Conservation (phyloP, 257 asterid species). For the Lantana camara region DNA sequence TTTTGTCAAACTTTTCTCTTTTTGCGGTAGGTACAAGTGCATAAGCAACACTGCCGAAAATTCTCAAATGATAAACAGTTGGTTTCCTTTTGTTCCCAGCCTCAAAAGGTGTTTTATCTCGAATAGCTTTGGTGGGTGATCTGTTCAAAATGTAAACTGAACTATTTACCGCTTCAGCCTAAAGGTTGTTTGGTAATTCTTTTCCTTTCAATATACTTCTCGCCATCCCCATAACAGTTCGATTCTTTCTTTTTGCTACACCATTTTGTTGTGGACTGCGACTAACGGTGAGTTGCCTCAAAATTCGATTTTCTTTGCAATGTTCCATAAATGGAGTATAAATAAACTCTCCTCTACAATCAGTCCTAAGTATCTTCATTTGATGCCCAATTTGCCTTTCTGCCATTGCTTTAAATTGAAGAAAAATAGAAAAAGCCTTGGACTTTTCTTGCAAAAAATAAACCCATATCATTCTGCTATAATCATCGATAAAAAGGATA, state of each 20-base stretch:
- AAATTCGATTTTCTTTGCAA: slow-evolving; percentile 5
- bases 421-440: too few relatives aligned
- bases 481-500: too few relatives aligned
- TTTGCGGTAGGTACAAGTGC: neutral
- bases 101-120: slow-evolving; percentile 15
- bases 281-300: neutral
- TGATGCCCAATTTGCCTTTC: too few relatives aligned
- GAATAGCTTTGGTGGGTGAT: slow-evolving; percentile 12
- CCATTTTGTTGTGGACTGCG: slow-evolving; percentile 5
- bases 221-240: slow-evolving; percentile 16
- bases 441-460: too few relatives aligned
- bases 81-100: slow-evolving; percentile 15
- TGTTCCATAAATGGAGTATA: too few relatives aligned
- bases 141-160: slow-evolving; percentile 5
- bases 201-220: slow-evolving; percentile 19
- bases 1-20: too few relatives aligned
- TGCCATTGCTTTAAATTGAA: too few relatives aligned
- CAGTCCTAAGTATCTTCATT: too few relatives aligned
- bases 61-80: neutral
- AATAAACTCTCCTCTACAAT: too few relatives aligned
- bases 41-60: slow-evolving; percentile 11
- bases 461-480: too few relatives aligned
- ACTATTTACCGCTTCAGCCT: slow-evolving; percentile 6
- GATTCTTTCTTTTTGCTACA: slow-evolving; percentile 20
- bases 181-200: neutral